Base-by-base conservation (phyloP, 2,329 filamentous ascomycete genomes). In the Orbilia oligospora region DNA sequence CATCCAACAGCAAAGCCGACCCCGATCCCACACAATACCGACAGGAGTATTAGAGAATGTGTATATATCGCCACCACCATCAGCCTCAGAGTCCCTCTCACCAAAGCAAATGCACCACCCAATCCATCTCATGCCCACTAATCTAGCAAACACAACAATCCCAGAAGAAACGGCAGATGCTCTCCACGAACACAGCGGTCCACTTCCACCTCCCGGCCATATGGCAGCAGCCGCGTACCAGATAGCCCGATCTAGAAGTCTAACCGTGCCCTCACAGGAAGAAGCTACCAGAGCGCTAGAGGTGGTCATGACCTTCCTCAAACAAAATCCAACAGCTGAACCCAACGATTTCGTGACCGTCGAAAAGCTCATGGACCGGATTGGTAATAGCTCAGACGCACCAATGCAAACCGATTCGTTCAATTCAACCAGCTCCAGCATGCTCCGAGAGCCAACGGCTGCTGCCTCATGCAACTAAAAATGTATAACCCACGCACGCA, bases 231-330 rank as follows among this genome's bases (percentile, higher is more conserved):
- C 55, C 9, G 61, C 66, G 16, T 78, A 61, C 24, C 75, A 78
- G 18, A 78, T 78, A 46, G 75, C 75, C 14, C 75, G 75, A 77
- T 82, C n/a, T 73, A 81, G 49, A 81, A 81, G 18, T 76, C 81
- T 41, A 82, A 83, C 33, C 14, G 63, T 73, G 44, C 92, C 92
- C 0, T 93, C 91, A 0, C 92, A 94, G 81, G 94, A 97, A 81
- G 94, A 98, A 84, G 94, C 94, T 3, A 89, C 92, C 46, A 88
- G 90, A 65, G 95, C 94, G 0, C 88, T 97, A 3, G 91, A 95
- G 82, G 90, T 94, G 1, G 89, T 97, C 20, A 88, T 97, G 83
- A 91, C 86, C 77, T 97, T 95, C 83, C 92, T 97, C 83, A 89
- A 93, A 81, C 90, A 90, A 77, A 89, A 92, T 81, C 89, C 90